Percentiles rank a stretch among this genome's conserved stretches.
These are phyloP conservation scores for Talaromyces nanjingensis DNA, from an alignment of 495 filamentous ascomycete genomes.

Conservation along the genomic window DNA sequence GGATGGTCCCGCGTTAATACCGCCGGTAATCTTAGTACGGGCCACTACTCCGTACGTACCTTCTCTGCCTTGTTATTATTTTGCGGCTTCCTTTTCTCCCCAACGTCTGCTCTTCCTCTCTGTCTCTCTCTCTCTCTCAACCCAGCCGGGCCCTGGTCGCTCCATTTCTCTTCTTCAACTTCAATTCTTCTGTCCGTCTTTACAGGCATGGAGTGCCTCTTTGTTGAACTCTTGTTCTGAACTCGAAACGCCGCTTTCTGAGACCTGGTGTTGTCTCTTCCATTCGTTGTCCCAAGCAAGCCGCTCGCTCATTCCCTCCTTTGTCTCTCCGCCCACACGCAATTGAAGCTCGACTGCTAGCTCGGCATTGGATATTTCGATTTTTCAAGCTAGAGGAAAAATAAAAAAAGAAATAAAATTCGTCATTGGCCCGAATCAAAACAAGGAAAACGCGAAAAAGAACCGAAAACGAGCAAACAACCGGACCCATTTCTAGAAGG, in stretches of 20 bases:
- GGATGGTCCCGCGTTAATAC: background rate
- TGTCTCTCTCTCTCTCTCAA: background rate
- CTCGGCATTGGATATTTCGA: background rate
- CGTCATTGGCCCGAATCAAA: background rate
- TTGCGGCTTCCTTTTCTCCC: background rate
- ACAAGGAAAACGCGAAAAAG: background rate
- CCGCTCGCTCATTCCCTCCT: background rate
- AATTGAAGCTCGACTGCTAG: conserved; percentile 2
- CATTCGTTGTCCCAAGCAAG: conserved; percentile 6
- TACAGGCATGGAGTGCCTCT: conserved; percentile 6
- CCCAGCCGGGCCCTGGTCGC: background rate
- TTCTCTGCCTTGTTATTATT: background rate
- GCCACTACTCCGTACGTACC: background rate
- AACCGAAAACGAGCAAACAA: background rate
- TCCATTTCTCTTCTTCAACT: background rate
- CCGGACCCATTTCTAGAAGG: background rate
- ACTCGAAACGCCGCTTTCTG: background rate
- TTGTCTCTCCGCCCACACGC: background rate
- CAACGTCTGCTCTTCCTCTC: background rate
- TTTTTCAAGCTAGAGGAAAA: background rate
- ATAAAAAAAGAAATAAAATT: background rate
- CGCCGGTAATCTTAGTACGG: background rate
- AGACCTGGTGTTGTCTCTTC: conserved; percentile 9
- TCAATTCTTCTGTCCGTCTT: conserved; percentile 2
- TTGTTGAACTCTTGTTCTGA: conserved; percentile 2